Conservation (phyloP, 2,329 filamentous ascomycete genomes). For the Sodiomyces alkalinus region DNA sequence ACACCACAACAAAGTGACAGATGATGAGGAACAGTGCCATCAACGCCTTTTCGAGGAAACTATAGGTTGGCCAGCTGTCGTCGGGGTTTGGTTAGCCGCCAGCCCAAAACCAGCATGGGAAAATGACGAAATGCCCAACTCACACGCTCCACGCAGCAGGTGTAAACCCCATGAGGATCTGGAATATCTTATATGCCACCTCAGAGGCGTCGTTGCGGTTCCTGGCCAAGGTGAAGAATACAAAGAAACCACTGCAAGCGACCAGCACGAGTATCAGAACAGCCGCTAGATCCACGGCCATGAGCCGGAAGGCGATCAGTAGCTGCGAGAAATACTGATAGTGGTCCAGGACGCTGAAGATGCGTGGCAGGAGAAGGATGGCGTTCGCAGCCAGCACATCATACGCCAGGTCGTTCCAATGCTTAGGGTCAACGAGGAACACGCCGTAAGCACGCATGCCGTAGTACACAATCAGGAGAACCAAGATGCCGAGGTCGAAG, state of each 20-base stretch:
- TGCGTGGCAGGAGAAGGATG: constrained; percentile 73
- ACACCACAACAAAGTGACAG: constrained; percentile 85
- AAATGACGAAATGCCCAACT: constrained; percentile 12
- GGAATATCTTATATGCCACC: constrained; percentile 83
- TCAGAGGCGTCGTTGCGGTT: constrained; percentile 53
- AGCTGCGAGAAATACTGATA: constrained; percentile 94
- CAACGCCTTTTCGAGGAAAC: constrained; percentile 59
- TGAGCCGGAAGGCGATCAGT: constrained; percentile 83
- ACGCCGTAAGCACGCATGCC: constrained; percentile 79
- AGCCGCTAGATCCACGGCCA: constrained; percentile 79
- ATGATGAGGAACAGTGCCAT: constrained; percentile 79
- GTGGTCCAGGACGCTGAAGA: constrained; percentile 88
- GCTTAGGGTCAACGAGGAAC: constrained; percentile 59
- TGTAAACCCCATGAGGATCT: constrained; percentile 91
- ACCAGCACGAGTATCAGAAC: constrained; percentile 75
- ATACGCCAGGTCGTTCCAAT: constrained; percentile 73
- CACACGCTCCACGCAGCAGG: constrained; percentile 86
- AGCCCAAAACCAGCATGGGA: no score
- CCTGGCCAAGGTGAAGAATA: constrained; percentile 77
- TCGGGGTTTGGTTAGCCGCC: constrained; percentile 1
- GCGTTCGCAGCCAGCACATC: constrained; percentile 89
- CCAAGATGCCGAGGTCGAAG: constrained; percentile 79
- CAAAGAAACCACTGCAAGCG: constrained; percentile 85
- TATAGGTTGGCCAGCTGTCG: constrained; percentile 55
- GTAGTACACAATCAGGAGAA: constrained; percentile 79